Base-by-base conservation (phyloP, 164 flowering plant genomes). In the Pachysandra terminalis region DNA sequence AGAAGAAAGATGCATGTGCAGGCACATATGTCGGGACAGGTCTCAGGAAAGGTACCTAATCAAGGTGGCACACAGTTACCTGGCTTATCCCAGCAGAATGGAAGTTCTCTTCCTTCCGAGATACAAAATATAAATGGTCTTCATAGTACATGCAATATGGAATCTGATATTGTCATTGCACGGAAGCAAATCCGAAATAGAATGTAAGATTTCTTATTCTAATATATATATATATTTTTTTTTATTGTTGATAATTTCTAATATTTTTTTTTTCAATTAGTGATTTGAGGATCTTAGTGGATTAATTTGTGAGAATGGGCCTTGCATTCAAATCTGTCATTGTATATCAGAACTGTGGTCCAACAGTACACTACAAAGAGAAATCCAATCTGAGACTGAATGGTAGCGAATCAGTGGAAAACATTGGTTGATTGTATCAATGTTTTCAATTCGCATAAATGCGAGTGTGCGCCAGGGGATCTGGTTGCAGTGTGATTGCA, bases 11-110 rank as follows among this genome's bases (percentile, higher is more conserved):
- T n/a, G n/a, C n/a, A n/a, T n/a, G n/a, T n/a, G n/a, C n/a, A n/a
- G n/a, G n/a, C n/a, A n/a, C 93, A 86, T 66, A 81, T 89, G 80
- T 80, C 96, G 0, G 96, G 90, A 35, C 91, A 89, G 81, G 64
- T 91, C 35, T 80, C 93, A 21, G 93, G 96, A 22, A 86, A 85
- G 84, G 84, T 85, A n/a, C 81, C 91, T 54, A 89, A 79, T 73
- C 97, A 84, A 79, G 76, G 80, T 61, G 86, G 85, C 23, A 56
- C 74, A 24, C 84, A 81, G 73, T 69, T 84, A 73, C 68, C 87
- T 71, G 84, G 82, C 53, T 15, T 87, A 66, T 69, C 89, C 27
- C 93, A 82, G 82, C 90, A 81, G 63, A 88, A 83, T 83, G 91
- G 86, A 35, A 81, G 68, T 74, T 61, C 85, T 35, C 67, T 81